A percentile compares a stretch with the other conserved stretches of the same genome.
Evolutionary conservation across 495 filamentous ascomycete genomes (phyloP).

Genomic region (Neurospora sp.): DNA sequence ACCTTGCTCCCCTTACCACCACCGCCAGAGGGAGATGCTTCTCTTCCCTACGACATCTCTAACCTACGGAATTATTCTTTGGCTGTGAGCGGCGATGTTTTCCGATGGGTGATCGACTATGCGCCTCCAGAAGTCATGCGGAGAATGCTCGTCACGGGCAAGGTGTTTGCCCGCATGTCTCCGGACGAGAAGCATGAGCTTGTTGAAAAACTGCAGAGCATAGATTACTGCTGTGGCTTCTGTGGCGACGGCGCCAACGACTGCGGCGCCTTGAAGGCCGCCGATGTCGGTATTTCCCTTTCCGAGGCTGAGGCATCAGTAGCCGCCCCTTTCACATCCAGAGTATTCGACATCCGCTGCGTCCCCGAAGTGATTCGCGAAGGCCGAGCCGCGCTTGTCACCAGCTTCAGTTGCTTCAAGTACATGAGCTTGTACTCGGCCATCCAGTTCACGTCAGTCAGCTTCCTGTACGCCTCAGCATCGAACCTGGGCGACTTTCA

Average conservation of each 20-base stretch:
- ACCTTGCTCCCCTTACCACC: slow-evolving; percentile 68
- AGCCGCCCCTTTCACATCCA: slow-evolving; percentile 92
- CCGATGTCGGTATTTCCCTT: slow-evolving; percentile 96
- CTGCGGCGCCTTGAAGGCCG: slow-evolving; percentile 93
- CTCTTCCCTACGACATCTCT: slow-evolving; percentile 71
- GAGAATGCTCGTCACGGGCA: slow-evolving; percentile 79
- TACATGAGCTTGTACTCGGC: slow-evolving; percentile 99
- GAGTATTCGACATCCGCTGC: slow-evolving; percentile 92
- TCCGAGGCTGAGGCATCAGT: slow-evolving; percentile 98
- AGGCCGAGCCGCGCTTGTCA: slow-evolving; percentile 87
- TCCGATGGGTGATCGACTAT: slow-evolving; percentile 91
- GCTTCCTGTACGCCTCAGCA: slow-evolving; percentile 89
- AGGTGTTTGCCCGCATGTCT: slow-evolving; percentile 97
- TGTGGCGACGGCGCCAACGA: slow-evolving; percentile 98
- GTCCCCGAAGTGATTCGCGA: slow-evolving; percentile 93
- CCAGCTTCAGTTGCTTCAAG: slow-evolving; percentile 99
- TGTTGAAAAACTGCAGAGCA: slow-evolving; percentile 91
- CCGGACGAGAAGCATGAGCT: slow-evolving; percentile 98
- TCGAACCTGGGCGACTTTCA: slow-evolving; percentile 98
- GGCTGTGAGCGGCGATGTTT: slow-evolving; percentile 86
- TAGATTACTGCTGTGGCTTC: slow-evolving; percentile 93
- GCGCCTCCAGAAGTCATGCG: slow-evolving; percentile 66
- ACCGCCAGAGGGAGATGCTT: slow-evolving; percentile 61
- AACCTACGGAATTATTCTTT: slow-evolving; percentile 75
- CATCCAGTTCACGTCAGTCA: slow-evolving; percentile 98